These are phyloP conservation scores for Heterobasidion occidentale DNA, from an alignment of 1,284 basidiomycete species.

Conservation along the genomic window DNA sequence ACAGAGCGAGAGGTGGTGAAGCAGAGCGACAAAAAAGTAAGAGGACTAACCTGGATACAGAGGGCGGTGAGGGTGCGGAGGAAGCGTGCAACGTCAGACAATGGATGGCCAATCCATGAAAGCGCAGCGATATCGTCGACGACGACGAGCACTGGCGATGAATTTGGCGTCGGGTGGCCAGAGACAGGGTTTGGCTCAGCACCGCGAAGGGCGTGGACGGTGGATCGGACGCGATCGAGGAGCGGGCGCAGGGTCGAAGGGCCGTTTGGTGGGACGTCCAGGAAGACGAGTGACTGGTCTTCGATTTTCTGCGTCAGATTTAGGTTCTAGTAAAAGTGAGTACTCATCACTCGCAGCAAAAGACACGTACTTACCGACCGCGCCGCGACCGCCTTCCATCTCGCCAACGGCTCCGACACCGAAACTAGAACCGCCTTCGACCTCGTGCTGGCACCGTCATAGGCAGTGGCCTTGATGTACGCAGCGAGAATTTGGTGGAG, in stretches of 20 bases:
- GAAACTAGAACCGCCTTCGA: slow-evolving; percentile 43
- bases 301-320: slow-evolving; percentile 39
- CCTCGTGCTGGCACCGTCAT: slow-evolving; percentile 18
- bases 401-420: slow-evolving; percentile 43
- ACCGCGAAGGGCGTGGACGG: slow-evolving; percentile 6
- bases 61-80: slow-evolving; percentile 45
- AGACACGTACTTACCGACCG: slow-evolving; percentile 41
- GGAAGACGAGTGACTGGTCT: slow-evolving; percentile 37
- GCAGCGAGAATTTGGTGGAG: slow-evolving; percentile 42
- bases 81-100: slow-evolving; percentile 43
- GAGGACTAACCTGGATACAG: slow-evolving; percentile 42
- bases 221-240: slow-evolving; percentile 23
- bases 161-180: slow-evolving; percentile 2
- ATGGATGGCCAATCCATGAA: slow-evolving; percentile 57
- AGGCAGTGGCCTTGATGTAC: slow-evolving; percentile 33
- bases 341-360: too few species aligned
- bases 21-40: not conserved
- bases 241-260: slow-evolving; percentile 23
- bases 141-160: slow-evolving; percentile 34
- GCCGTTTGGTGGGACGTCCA: slow-evolving; percentile 31
- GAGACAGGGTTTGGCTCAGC: not conserved
- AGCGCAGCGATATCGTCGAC: slow-evolving; percentile 59
- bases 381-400: slow-evolving; percentile 54
- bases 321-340: slow-evolving; percentile 32
- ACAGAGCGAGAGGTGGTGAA: too few species aligned